Evolutionary conservation across 495 filamentous ascomycete species (phyloP).

Genomic region (Lepidopterella palustris): DNA sequence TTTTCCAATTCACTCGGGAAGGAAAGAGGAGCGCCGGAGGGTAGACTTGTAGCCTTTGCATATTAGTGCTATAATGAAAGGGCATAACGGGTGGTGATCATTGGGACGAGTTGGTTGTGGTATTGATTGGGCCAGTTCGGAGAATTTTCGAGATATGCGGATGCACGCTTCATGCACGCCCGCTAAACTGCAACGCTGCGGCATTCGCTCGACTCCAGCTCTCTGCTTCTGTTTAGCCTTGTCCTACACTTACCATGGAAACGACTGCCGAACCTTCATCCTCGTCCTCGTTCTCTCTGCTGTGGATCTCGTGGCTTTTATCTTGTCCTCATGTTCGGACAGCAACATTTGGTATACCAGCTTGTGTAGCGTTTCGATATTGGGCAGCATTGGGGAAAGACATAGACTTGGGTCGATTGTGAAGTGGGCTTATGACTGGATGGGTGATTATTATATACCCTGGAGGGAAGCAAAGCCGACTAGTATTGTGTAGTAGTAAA

Average conservation of each 20-base stretch:
- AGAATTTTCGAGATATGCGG: background rate
- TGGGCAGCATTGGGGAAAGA: background rate
- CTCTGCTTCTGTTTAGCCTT: background rate
- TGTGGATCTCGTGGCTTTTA: background rate
- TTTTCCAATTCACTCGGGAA: too few species aligned
- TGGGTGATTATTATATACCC: background rate
- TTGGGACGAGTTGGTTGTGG: background rate
- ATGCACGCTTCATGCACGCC: conserved; percentile 1
- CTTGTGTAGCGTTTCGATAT: background rate
- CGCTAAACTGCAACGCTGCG: background rate
- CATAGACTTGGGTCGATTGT: background rate
- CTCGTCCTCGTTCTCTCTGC: too few species aligned
- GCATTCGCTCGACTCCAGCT: background rate
- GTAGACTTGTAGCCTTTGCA: background rate
- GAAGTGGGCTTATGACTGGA: background rate
- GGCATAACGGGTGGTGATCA: background rate
- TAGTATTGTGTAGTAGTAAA: background rate
- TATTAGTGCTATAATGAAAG: background rate
- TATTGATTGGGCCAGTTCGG: background rate
- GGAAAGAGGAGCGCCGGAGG: too few species aligned
- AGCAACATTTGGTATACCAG: background rate
- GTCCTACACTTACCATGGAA: background rate
- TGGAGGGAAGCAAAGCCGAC: background rate
- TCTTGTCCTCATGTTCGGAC: background rate
- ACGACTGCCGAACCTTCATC: background rate